Evolutionary conservation across 2,329 filamentous ascomycete species (phyloP).

Genomic region (Aureobasidium sp.): DNA sequence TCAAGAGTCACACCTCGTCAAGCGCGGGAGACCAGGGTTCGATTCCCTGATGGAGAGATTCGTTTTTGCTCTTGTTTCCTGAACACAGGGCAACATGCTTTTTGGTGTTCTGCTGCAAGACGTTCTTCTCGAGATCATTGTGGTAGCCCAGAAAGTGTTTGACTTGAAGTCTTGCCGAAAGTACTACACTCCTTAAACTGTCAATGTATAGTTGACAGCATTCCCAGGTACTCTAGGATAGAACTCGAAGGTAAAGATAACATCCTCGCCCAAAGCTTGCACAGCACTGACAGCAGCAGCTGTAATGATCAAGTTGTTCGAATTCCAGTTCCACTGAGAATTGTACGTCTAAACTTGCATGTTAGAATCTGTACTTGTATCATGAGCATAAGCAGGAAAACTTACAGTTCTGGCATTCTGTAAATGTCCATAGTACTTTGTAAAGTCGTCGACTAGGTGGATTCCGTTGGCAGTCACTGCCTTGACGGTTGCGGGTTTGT

Average conservation of each 20-base stretch:
- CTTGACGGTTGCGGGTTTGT: conserved; percentile 44
- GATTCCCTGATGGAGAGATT: conserved; percentile 6
- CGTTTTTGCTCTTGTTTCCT: neutral
- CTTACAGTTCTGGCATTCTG: conserved; percentile 34
- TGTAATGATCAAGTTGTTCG: conserved; percentile 39
- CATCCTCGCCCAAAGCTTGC: conserved; percentile 35
- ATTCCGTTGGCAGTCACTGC: conserved; percentile 41
- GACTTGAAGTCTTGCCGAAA: too few relatives aligned
- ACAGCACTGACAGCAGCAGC: conserved; percentile 40
- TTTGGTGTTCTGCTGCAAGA: neutral
- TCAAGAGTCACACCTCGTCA: neutral
- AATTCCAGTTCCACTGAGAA: conserved; percentile 46
- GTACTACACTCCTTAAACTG: conserved; percentile 22
- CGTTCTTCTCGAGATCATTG: neutral
- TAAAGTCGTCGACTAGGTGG: conserved; percentile 50
- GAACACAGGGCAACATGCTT: neutral
- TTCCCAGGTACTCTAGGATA: conserved; percentile 45
- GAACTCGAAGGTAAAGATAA: conserved; percentile 48
- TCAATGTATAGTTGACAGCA: conserved; percentile 41
- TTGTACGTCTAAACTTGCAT: conserved; percentile 35
- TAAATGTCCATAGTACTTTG: conserved; percentile 43
- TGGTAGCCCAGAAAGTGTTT: too few relatives aligned
- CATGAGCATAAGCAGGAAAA: neutral
- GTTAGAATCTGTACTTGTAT: conserved; percentile 5
- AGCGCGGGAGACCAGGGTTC: conserved; percentile 7